Evolutionary conservation across 805 yeast genomes (phyloP).

Genomic region (Nakazawaea laoshanensis): DNA sequence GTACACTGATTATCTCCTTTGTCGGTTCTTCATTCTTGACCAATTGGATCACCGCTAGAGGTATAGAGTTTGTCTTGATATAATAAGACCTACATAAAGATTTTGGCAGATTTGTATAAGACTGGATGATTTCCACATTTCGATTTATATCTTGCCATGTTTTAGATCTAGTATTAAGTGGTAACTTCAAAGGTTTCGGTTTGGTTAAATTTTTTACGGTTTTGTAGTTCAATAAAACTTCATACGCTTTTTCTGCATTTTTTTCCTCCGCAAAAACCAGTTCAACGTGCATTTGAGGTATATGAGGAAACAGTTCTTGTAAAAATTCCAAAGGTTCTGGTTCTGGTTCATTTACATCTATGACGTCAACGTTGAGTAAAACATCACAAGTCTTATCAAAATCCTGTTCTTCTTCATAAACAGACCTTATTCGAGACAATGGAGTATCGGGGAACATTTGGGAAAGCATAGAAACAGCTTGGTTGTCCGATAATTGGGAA

Average conservation of each 20-base stretch:
- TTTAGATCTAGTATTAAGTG: too few species aligned
- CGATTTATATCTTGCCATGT: too few species aligned
- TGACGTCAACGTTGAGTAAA: conserved; percentile 2
- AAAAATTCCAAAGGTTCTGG: conserved; percentile 1
- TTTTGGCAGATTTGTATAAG: too few species aligned
- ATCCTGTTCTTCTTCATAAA: background rate
- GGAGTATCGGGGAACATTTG: conserved; percentile 8
- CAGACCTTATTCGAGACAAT: background rate
- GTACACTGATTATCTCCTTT: too few species aligned
- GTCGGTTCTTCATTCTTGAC: too few species aligned
- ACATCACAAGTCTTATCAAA: conserved; percentile 8
- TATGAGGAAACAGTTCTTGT: conserved; percentile 6
- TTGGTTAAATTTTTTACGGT: background rate
- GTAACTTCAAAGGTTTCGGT: too few species aligned
- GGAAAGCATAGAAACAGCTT: conserved; percentile 3
- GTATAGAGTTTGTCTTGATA: too few species aligned
- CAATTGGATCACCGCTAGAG: too few species aligned
- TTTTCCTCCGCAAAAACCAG: background rate
- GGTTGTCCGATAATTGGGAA: background rate
- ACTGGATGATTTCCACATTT: too few species aligned
- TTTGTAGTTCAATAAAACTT: conserved; percentile 4
- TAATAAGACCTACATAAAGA: too few species aligned
- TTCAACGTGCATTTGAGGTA: conserved; percentile 1
- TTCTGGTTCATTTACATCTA: background rate
- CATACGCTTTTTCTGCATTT: conserved; percentile 3